phyloP scores from a whole-genome alignment of 257 asterid species.

The Penstemon newberryi region DNA sequence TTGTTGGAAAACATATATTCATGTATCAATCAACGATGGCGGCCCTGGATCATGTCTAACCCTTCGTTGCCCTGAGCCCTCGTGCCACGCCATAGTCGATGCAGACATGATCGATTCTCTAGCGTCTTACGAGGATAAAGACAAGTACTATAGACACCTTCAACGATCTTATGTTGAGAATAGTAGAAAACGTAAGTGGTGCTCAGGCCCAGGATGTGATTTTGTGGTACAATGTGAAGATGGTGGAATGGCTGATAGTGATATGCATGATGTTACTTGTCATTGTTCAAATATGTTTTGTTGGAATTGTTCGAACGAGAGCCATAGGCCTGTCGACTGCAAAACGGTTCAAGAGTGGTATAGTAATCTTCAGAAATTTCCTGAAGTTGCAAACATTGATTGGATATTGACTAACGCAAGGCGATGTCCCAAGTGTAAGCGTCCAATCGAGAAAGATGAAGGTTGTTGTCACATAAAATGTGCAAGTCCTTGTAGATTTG shows the following conservation, averaged over 20 bases:
- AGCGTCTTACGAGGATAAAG: slow-evolving; percentile 1
- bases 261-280: slow-evolving; percentile 34
- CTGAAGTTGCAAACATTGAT: slow-evolving; percentile 26
- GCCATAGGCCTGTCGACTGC: slow-evolving; percentile 47
- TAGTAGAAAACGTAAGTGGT: slow-evolving; percentile 32
- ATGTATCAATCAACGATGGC: slow-evolving; percentile 30
- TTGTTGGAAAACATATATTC: slow-evolving; percentile 35
- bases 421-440: slow-evolving; percentile 43
- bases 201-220: slow-evolving; percentile 47
- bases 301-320: slow-evolving; percentile 43
- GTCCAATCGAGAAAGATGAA: slow-evolving; percentile 35
- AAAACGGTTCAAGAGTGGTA: slow-evolving; percentile 39
- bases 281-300: slow-evolving; percentile 35
- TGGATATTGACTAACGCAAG: slow-evolving; percentile 42
- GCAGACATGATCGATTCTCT: slow-evolving; percentile 23
- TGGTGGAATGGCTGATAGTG: background rate
- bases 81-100: slow-evolving; percentile 19
- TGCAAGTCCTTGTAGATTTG: slow-evolving; percentile 23
- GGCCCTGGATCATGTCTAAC: slow-evolving; percentile 36
- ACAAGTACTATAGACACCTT: slow-evolving; percentile 21
- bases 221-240: slow-evolving; percentile 26
- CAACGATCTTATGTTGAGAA: slow-evolving; percentile 33
- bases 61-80: slow-evolving; percentile 39
- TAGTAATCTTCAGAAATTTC: slow-evolving; percentile 16
- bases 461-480: slow-evolving; percentile 47